Evolutionary conservation across 768 basidiomycete genomes (phyloP).

Genomic region (Trametopsis cervina): DNA sequence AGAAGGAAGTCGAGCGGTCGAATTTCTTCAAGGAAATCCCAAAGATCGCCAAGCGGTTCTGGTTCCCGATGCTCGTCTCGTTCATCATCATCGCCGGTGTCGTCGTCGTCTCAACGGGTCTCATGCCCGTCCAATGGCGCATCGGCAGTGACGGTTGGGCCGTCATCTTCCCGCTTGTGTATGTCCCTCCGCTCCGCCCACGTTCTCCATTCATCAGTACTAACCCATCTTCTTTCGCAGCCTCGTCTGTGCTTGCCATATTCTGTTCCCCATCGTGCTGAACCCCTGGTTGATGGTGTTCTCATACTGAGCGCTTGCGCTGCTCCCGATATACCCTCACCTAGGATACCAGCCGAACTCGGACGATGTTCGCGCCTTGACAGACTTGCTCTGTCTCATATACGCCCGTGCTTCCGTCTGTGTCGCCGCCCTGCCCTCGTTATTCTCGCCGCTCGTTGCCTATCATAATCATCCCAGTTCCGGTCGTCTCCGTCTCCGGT

Average conservation of each 20-base stretch:
- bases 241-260: conserved; percentile 56
- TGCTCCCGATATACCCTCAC: conserved; percentile 4
- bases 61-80: conserved; percentile 53
- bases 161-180: conserved; percentile 70
- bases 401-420: no score
- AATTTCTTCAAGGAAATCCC: conserved; percentile 93
- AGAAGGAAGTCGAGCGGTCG: conserved; percentile 80
- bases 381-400: no score
- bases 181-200: conserved; percentile 23
- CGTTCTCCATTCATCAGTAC: not conserved
- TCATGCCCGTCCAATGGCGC: conserved; percentile 61
- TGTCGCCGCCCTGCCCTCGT: not conserved
- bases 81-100: conserved; percentile 48
- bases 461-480: no score
- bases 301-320: conserved; percentile 34
- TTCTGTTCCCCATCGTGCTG: conserved; percentile 80
- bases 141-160: conserved; percentile 62
- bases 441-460: not conserved
- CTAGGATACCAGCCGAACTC: conserved; percentile 8
- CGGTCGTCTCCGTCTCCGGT: no score
- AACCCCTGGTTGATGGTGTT: conserved; percentile 91
- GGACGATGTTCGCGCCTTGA: not conserved
- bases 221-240: conserved; percentile 23
- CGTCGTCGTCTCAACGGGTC: conserved; percentile 40
- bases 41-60: conserved; percentile 75